A percentile compares a stretch with the other conserved stretches of the same genome.
Conservation (phyloP, 2,329 filamentous ascomycete species). For the Penicillium sp. region DNA sequence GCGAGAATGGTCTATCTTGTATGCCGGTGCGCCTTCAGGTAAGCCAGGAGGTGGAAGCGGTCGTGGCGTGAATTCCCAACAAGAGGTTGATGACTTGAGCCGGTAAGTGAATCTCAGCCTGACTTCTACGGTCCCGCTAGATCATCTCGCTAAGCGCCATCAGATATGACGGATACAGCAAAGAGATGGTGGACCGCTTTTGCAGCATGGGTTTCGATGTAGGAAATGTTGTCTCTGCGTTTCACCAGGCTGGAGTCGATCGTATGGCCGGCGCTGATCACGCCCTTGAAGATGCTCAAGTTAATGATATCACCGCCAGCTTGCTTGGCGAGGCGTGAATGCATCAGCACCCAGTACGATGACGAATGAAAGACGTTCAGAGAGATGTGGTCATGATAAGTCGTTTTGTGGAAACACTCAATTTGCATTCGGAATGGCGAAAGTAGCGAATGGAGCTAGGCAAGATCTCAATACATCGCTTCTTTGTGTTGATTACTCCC, state of each 20-base stretch:
- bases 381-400: no score
- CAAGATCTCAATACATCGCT: no score
- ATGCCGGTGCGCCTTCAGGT: constrained; percentile 67
- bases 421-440: no score
- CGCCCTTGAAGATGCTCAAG: constrained; percentile 79
- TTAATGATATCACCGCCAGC: constrained; percentile 81
- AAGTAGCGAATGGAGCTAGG: no score
- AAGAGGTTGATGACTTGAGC: constrained; percentile 52
- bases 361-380: no score
- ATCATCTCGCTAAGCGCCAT: constrained; percentile 29
- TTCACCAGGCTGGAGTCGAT: constrained; percentile 75
- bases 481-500: not conserved
- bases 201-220: constrained; percentile 87
- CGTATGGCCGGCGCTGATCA: constrained; percentile 72
- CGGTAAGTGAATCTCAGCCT: constrained; percentile 38
- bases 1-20: constrained; percentile 80
- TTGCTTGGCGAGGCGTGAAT: constrained; percentile 63
- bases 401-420: no score
- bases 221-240: constrained; percentile 77
- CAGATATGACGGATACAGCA: constrained; percentile 84
- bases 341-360: not conserved
- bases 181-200: constrained; percentile 74
- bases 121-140: not conserved
- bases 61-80: constrained; percentile 49
- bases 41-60: constrained; percentile 51